These are phyloP conservation scores for Staphylotrichum tortipilum DNA, from an alignment of 495 filamentous ascomycete species.

Conservation along the genomic window DNA sequence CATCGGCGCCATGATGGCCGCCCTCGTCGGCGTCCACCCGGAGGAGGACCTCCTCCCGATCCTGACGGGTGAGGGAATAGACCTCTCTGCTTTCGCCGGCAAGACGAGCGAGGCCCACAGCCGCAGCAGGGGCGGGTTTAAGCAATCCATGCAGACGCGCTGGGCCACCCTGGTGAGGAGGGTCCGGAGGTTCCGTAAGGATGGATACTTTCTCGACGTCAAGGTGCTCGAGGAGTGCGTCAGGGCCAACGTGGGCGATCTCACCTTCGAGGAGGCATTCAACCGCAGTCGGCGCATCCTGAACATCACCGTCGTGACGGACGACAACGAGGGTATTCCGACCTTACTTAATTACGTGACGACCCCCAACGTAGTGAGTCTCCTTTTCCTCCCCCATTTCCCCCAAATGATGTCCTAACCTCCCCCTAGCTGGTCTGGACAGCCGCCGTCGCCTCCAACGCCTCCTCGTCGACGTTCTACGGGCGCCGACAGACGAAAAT, in stretches of 20 bases:
- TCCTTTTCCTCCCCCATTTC: not conserved
- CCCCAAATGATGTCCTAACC: not conserved
- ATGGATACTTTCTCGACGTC: constrained; percentile 79
- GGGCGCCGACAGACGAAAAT: constrained; percentile 53
- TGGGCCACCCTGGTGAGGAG: constrained; percentile 53
- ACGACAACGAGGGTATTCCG: constrained; percentile 65
- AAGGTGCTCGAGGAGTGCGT: constrained; percentile 79
- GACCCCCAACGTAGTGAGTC: constrained; percentile 81
- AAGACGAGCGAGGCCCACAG: no score
- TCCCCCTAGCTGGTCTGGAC: constrained; percentile 73
- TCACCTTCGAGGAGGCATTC: constrained; percentile 94
- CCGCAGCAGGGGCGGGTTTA: not conserved
- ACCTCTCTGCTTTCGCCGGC: constrained; percentile 67
- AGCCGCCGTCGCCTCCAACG: constrained; percentile 86
- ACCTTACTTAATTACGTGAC: constrained; percentile 89
- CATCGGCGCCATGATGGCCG: constrained; percentile 84
- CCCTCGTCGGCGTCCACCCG: constrained; percentile 78
- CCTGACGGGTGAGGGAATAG: constrained; percentile 69
- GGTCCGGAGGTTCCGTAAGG: constrained; percentile 53
- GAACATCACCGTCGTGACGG: constrained; percentile 82
- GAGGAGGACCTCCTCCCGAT: constrained; percentile 76
- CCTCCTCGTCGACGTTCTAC: constrained; percentile 59
- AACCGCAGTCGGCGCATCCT: constrained; percentile 75
- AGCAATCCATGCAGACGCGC: constrained; percentile 31
- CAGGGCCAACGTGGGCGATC: constrained; percentile 71